Base-by-base conservation (phyloP, 2,329 filamentous ascomycete species). In the Mycosphaerella sp. region DNA sequence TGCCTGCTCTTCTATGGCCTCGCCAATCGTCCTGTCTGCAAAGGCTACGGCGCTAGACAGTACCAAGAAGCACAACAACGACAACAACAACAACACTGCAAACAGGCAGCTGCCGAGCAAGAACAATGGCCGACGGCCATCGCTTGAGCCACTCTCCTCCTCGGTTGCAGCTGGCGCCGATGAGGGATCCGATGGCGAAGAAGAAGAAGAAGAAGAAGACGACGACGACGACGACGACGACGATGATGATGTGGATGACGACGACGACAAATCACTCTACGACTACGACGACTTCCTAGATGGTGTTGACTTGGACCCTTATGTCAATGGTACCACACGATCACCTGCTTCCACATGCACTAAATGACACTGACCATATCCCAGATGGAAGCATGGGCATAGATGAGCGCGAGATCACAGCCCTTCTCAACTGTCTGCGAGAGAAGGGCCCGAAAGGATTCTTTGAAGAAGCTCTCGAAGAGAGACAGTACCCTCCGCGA, bases 381-480 rank as follows among this genome's bases (percentile, higher is more conserved):
- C 34, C 44, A 59, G 57, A 56, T 41, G 50, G 50, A 32, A 45
- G 39, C 42, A 49, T 51, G 43, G 50, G 46, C 25, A 48, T 59
- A 10, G 49, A 53, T 10, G 39, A 47, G 2, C 52, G 51, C 3
- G 45, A 53, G 16, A 50, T 53, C n/a, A 30, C 47, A 21, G 47
- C 48, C 18, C 35, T 57, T 6, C 51, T 53, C n/a, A 48, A 21
- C 2, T 44, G 21, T 9, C 76, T 95, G 53, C 86, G 86, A 65
- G 76, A 81, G 46, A 75, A 89, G 55, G 90, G 90, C n/a, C 86
- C 87, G 17, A 79, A 81, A 54, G 78, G 84, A 54, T 95, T 96
- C 68, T 82, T 87, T 64, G 75, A 81, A 61, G 78, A 83, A 60
- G 89, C 85, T 28, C 75, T 94, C 44, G 80, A 82, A 56, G 77